phyloP scores from a whole-genome alignment of 2,329 filamentous ascomycete genomes.

The Alternaria sp. region DNA sequence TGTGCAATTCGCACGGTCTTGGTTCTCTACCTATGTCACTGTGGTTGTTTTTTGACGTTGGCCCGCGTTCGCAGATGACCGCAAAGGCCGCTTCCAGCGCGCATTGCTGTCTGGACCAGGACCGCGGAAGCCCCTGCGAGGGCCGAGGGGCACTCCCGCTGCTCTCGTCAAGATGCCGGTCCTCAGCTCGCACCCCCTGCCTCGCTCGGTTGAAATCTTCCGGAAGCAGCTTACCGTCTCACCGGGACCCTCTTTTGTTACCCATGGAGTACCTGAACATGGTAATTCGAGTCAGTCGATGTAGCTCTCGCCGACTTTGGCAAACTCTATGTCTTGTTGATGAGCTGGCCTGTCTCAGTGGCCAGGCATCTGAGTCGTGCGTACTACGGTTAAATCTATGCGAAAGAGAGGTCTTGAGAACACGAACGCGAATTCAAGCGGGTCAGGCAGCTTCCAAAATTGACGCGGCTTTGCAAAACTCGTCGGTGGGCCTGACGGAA shows the following conservation, averaged over 20 bases:
- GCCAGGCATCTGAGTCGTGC: constrained; percentile 8
- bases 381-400: constrained; percentile 1
- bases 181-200: constrained; percentile 14
- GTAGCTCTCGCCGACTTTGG: background rate
- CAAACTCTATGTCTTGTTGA: background rate
- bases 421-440: constrained; percentile 9
- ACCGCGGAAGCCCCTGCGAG: background rate
- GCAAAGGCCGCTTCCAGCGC: constrained; percentile 2
- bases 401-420: constrained; percentile 9
- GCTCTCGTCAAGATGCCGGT: constrained; percentile 2
- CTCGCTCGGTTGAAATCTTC: constrained; percentile 17
- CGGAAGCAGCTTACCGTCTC: constrained; percentile 12
- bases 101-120: background rate
- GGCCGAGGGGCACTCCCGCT: background rate
- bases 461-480: background rate
- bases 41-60: constrained; percentile 2
- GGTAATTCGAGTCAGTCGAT: constrained; percentile 10
- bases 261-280: constrained; percentile 4
- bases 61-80: constrained; percentile 6
- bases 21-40: background rate
- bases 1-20: background rate
- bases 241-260: constrained; percentile 3
- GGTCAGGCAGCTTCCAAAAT: background rate
- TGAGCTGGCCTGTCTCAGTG: background rate
- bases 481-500: background rate